Base-by-base conservation (phyloP, 1,139 yeast species). In the Lodderomyces elongisporus region DNA sequence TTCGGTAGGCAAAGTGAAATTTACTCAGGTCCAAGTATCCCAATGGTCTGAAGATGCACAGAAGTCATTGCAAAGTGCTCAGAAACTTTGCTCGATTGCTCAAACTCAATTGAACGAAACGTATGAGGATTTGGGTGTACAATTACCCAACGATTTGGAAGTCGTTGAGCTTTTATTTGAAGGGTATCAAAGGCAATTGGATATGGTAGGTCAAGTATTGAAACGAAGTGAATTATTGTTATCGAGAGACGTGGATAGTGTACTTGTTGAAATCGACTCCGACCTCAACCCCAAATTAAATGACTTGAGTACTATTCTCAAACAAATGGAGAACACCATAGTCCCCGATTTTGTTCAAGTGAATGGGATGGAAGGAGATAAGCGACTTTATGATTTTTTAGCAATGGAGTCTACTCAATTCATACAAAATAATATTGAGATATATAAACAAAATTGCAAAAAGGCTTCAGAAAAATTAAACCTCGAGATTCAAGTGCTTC, bases 41-140 rank as follows among this genome's bases (percentile, higher is more conserved):
- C 33, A 35, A 20, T 62, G 67, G 67, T 44, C 56, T 4, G 51
- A 48, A 6, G 55, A 58, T 31, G 68, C 69, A 3, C 54, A 51
- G 26, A 12, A 17, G 1, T 58, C 63, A 0, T 52, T 65, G 8
- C 50, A 54, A 28, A 38, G 43, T 20, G 69, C 70, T 3, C 61
- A 57, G 30, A 49, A 47, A 21, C 34, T 58, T 25, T 64, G 69
- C 32, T 45, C 60, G 3, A 47, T 45, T n/a, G 68, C 70, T 2
- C 66, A 62, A 28, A 34, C 38, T 2, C 58, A 52, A 53, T 51
- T 64, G 25, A 49, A 49, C 29, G 33, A 43, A 10, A 55, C 61
- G 12, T 39, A 42, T 10, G 44, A 48, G 30, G 55, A 49, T 36
- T 43, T 62, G 24, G 44, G 51, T 5, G 39, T 39, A 5, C 40